phyloP scores from a whole-genome alignment of 352 stramenopile species.

The Aphanomyces euteiches region DNA sequence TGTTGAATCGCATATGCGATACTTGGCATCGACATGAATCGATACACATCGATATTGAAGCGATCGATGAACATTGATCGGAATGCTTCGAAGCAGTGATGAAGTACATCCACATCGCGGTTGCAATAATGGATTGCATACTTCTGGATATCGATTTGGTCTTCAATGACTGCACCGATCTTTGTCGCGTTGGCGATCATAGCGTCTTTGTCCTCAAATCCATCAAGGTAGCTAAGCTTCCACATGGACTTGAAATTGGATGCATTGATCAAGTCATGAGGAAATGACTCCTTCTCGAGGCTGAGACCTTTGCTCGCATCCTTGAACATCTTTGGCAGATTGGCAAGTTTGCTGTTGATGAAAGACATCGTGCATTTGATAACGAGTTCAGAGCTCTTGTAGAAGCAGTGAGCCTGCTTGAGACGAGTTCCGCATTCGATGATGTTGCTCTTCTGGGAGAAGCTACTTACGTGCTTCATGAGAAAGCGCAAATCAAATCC shows the following conservation, averaged over 20 bases:
- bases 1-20: conserved; percentile 23
- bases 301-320: conserved; percentile 1
- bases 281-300: conserved; percentile 32
- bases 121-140: conserved; percentile 32
- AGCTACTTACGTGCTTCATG: conserved; percentile 30
- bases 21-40: conserved; percentile 27
- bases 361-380: conserved; percentile 30
- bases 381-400: conserved; percentile 9
- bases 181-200: conserved; percentile 27
- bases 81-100: conserved; percentile 27
- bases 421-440: conserved; percentile 28
- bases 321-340: conserved; percentile 31
- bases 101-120: conserved; percentile 30
- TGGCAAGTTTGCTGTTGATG: conserved; percentile 1
- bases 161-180: conserved; percentile 28
- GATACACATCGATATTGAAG: conserved; percentile 31
- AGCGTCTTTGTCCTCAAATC: conserved; percentile 25
- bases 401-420: conserved; percentile 27
- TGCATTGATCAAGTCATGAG: conserved; percentile 31
- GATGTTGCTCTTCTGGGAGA: conserved; percentile 18
- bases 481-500: conserved; percentile 31
- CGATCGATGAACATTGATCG: conserved; percentile 22
- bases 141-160: conserved; percentile 23
- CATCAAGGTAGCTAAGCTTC: conserved; percentile 21
- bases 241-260: conserved; percentile 23